Evolutionary conservation across 148 eudicot genomes (phyloP).

Genomic region (Vaccinium vitisidaea): DNA sequence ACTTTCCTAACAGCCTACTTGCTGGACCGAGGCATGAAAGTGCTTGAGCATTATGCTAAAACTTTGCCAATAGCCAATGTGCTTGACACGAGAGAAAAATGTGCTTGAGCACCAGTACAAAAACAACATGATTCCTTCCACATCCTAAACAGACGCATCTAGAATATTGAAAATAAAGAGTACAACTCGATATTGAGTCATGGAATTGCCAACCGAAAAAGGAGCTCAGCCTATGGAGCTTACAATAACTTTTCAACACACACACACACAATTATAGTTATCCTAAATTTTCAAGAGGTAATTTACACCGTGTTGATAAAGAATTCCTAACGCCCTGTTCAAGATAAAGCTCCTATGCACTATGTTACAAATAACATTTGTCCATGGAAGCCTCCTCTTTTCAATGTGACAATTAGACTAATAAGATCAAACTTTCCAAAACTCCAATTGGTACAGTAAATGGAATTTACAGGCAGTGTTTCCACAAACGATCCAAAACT

Average conservation of each 20-base stretch:
- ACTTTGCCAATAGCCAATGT: no score
- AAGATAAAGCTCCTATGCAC: not conserved
- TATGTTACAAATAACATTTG: not conserved
- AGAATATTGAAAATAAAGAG: no score
- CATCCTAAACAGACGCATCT: no score
- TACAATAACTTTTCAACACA: not conserved
- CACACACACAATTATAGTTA: not conserved
- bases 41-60: no score
- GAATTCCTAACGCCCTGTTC: not conserved
- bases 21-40: no score
- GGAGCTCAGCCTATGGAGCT: no score
- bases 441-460: not conserved
- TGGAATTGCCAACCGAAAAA: no score
- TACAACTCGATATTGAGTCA: no score
- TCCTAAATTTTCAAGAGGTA: not conserved
- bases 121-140: no score
- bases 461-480: not conserved
- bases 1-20: no score
- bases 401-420: not conserved
- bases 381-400: not conserved
- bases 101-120: no score
- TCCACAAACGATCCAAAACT: not conserved
- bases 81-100: no score
- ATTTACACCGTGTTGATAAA: not conserved
- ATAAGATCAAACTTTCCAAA: not conserved